Evolutionary conservation across 1,139 yeast species (phyloP).

Genomic region (Hanseniaspora uvarum): DNA sequence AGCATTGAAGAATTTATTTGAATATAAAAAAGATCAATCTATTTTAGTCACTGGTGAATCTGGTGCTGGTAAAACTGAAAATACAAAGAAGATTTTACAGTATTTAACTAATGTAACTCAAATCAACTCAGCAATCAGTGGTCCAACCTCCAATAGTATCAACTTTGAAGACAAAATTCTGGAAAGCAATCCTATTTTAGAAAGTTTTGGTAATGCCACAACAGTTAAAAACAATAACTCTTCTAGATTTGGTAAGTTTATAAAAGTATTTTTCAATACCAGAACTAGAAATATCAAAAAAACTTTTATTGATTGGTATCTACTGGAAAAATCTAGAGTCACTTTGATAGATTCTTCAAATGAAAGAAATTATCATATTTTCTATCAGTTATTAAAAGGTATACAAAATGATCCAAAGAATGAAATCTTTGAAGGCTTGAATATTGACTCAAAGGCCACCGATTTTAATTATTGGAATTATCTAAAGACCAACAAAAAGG

Average conservation of each 20-base stretch:
- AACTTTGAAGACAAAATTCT: slow-evolving; percentile 73
- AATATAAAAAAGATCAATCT: slow-evolving; percentile 68
- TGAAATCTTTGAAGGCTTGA: background rate
- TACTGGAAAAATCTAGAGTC: slow-evolving; percentile 87
- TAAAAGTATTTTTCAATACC: slow-evolving; percentile 64
- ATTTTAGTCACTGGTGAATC: slow-evolving; percentile 95
- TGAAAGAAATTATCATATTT: slow-evolving; percentile 87
- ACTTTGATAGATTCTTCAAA: slow-evolving; percentile 54
- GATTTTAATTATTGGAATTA: slow-evolving; percentile 36
- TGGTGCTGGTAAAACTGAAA: slow-evolving; percentile 97
- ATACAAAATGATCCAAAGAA: slow-evolving; percentile 39
- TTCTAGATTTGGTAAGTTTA: slow-evolving; percentile 93
- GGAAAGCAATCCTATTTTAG: slow-evolving; percentile 90
- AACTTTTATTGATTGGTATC: slow-evolving; percentile 88
- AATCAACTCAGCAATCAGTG: slow-evolving; percentile 24
- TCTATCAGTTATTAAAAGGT: slow-evolving; percentile 76
- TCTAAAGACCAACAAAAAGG: slow-evolving; percentile 44
- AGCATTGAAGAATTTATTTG: slow-evolving; percentile 67
- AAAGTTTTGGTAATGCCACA: slow-evolving; percentile 95
- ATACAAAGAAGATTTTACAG: slow-evolving; percentile 90
- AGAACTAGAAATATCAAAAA: slow-evolving; percentile 61
- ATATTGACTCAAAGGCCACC: background rate
- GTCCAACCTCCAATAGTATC: slow-evolving; percentile 20
- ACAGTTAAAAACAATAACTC: slow-evolving; percentile 91
- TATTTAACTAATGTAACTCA: slow-evolving; percentile 71